Conservation (phyloP, 106 monocot species). For the Agapanthus africanus region DNA sequence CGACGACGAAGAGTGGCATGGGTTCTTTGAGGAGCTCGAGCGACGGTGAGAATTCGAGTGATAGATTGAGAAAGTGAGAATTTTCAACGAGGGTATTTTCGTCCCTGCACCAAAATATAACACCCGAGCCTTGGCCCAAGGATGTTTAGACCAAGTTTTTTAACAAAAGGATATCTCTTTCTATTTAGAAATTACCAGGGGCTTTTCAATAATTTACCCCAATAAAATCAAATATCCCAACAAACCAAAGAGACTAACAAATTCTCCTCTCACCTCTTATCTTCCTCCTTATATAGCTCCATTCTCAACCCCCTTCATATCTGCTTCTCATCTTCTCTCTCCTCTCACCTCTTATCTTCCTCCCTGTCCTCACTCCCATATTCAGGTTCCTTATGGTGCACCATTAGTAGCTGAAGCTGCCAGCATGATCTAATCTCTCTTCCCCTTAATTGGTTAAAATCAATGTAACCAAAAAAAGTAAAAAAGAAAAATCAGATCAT, state of each 20-base stretch:
- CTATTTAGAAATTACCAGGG: too few relatives aligned
- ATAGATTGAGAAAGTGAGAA: too few relatives aligned
- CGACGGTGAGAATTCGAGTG: too few relatives aligned
- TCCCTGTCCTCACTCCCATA: neutral
- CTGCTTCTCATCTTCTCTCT: neutral
- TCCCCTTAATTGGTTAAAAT: neutral
- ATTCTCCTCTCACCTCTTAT: neutral
- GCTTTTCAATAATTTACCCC: too few relatives aligned
- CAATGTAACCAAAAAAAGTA: too few relatives aligned
- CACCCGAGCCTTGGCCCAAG: too few relatives aligned
- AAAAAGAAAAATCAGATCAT: slow-evolving; percentile 36
- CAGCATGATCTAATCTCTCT: slow-evolving; percentile 65
- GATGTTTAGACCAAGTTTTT: too few relatives aligned
- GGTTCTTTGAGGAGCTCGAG: too few relatives aligned
- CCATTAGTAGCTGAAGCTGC: slow-evolving; percentile 64
- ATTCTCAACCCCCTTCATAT: neutral
- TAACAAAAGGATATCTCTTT: too few relatives aligned
- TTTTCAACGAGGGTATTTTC: too few relatives aligned
- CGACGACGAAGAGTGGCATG: too few relatives aligned
- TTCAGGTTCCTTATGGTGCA: neutral
- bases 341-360: neutral
- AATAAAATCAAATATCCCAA: neutral
- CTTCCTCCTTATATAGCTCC: neutral
- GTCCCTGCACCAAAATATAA: too few relatives aligned
- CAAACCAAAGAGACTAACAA: neutral